Conservation (phyloP, 202 grass and related monocot species). For the Dendrocalamus latiflorus region DNA sequence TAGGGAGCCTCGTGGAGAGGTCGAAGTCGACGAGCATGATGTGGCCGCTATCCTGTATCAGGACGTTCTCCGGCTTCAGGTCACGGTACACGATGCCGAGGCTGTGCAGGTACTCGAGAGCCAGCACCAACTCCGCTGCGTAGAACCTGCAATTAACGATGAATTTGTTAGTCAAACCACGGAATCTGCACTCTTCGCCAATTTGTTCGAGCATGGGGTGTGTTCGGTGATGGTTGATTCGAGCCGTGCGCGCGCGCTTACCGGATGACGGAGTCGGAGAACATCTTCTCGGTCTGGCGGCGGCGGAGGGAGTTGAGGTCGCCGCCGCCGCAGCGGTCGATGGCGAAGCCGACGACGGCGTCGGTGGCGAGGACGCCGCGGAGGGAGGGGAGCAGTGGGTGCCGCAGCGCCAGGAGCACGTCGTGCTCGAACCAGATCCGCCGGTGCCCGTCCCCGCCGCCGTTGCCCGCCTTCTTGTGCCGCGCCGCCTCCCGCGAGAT, state of each 20-base stretch:
- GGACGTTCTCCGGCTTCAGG: slow-evolving; percentile 92
- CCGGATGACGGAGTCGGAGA: slow-evolving; percentile 91
- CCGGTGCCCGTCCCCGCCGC: slow-evolving; percentile 54
- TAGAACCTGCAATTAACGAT: slow-evolving; percentile 48
- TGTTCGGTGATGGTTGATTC: too few relatives aligned
- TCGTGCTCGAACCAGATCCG: slow-evolving; percentile 94
- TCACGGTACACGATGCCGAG: slow-evolving; percentile 90
- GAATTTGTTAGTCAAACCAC: background rate
- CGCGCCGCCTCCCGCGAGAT: slow-evolving; percentile 68
- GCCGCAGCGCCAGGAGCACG: slow-evolving; percentile 56
- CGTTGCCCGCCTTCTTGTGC: slow-evolving; percentile 37
- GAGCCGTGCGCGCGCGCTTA: too few relatives aligned
- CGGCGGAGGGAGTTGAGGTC: slow-evolving; percentile 81
- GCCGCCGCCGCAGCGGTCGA: slow-evolving; percentile 78
- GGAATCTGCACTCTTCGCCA: background rate
- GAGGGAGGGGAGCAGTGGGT: slow-evolving; percentile 75
- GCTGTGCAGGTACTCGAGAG: slow-evolving; percentile 90
- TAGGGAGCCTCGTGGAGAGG: slow-evolving; percentile 79
- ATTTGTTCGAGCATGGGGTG: background rate
- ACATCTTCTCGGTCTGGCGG: slow-evolving; percentile 95
- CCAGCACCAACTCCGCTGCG: slow-evolving; percentile 84
- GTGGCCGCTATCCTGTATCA: slow-evolving; percentile 87
- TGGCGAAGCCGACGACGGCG: slow-evolving; percentile 75
- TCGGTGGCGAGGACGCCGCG: slow-evolving; percentile 87
- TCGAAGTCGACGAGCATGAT: slow-evolving; percentile 99